These are phyloP conservation scores for Udeniomyces megalosporus DNA, from an alignment of 768 basidiomycete genomes.

Conservation along the genomic window DNA sequence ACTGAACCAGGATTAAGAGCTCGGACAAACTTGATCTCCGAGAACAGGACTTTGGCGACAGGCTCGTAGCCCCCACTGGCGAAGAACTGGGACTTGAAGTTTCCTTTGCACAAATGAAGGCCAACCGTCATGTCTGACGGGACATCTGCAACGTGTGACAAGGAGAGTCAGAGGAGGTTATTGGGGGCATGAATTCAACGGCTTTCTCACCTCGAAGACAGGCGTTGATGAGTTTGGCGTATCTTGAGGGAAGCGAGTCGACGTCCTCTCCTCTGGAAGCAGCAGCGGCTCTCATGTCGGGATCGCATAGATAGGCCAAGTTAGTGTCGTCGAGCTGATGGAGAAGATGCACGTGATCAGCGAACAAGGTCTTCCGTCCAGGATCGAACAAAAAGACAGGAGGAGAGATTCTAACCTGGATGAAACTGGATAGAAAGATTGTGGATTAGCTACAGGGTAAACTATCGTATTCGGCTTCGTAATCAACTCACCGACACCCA, in stretches of 20 bases:
- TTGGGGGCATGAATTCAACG: not conserved
- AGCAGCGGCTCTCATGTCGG: conserved; percentile 14
- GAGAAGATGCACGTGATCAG: not conserved
- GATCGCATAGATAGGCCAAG: conserved; percentile 17
- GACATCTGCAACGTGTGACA: conserved; percentile 17
- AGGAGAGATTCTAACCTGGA: too few relatives aligned
- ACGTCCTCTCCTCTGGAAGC: conserved; percentile 14
- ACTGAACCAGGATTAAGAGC: conserved; percentile 4
- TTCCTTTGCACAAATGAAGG: conserved; percentile 5
- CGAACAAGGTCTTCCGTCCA: too few relatives aligned
- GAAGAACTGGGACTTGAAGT: conserved; percentile 16
- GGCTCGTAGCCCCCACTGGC: conserved; percentile 20
- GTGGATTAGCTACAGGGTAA: too few relatives aligned
- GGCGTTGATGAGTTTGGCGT: conserved; percentile 19
- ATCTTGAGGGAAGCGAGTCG: conserved; percentile 17
- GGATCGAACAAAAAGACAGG: too few relatives aligned
- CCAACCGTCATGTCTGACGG: not conserved
- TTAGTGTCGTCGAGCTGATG: conserved; percentile 22
- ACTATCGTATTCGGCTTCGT: too few relatives aligned
- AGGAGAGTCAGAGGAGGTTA: conserved; percentile 16
- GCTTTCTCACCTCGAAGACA: conserved; percentile 12
- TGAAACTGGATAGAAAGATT: too few relatives aligned
- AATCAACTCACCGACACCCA: conserved; percentile 15
- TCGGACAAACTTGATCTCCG: too few relatives aligned
- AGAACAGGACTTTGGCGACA: conserved; percentile 16